phyloP scores from a whole-genome alignment of 2,329 filamentous ascomycete species.

The Colletotrichum phormii region DNA sequence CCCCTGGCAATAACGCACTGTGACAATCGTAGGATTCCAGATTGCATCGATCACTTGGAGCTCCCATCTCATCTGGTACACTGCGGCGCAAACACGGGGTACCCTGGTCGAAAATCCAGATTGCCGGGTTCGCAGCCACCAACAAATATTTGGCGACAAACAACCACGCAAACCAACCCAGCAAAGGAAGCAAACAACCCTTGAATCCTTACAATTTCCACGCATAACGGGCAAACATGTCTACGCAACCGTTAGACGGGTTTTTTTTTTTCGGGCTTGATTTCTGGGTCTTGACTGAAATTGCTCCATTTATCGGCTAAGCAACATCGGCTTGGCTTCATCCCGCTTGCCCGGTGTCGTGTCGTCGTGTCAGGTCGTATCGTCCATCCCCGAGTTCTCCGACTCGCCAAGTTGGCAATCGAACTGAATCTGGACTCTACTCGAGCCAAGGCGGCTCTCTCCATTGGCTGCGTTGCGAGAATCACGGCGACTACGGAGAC shows the following conservation, averaged over 20 bases:
- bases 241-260: neutral
- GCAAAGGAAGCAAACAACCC: slow-evolving; percentile 26
- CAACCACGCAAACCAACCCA: neutral
- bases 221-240: neutral
- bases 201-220: neutral
- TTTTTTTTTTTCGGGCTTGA: neutral
- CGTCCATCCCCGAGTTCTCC: neutral
- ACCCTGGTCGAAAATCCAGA: neutral
- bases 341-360: neutral
- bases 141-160: slow-evolving; percentile 5
- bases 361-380: no score
- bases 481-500: slow-evolving; percentile 5
- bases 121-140: slow-evolving; percentile 1
- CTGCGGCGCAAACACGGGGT: slow-evolving; percentile 3
- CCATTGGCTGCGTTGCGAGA: slow-evolving; percentile 1
- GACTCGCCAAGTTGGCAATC: neutral
- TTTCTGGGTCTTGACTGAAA: neutral
- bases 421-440: neutral
- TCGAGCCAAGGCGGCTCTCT: neutral
- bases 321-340: neutral
- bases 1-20: neutral
- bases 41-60: neutral
- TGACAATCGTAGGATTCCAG: neutral
- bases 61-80: neutral
- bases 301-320: neutral